phyloP scores from a whole-genome alignment of 2,329 filamentous ascomycete genomes.

The Fusarium burgessii region DNA sequence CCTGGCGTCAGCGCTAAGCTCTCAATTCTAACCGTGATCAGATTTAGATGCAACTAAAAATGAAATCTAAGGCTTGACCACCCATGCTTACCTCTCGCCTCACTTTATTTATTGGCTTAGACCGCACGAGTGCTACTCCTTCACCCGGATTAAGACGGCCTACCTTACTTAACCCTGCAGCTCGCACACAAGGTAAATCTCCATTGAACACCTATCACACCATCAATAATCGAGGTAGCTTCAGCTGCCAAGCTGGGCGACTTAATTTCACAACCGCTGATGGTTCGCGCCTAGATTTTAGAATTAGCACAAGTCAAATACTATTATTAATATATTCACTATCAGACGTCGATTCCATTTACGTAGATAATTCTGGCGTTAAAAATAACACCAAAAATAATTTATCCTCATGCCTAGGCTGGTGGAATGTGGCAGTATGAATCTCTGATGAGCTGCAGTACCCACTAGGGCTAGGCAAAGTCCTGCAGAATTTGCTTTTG shows the following conservation, averaged over 20 bases:
- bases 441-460: not conserved
- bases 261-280: too few relatives aligned
- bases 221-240: too few relatives aligned
- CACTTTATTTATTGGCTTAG: too few relatives aligned
- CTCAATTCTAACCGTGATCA: too few relatives aligned
- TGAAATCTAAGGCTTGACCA: too few relatives aligned
- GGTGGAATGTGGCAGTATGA: not conserved
- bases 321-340: not conserved
- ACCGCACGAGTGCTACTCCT: not conserved
- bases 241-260: too few relatives aligned
- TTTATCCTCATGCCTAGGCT: not conserved
- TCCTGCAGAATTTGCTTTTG: constrained; percentile 1
- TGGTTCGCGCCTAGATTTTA: not conserved
- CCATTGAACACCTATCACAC: not conserved
- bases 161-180: not conserved
- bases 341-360: too few relatives aligned
- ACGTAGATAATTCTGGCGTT: too few relatives aligned
- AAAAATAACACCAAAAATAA: not conserved
- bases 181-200: not conserved
- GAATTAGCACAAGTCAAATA: not conserved
- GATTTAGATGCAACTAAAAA: too few relatives aligned
- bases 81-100: too few relatives aligned
- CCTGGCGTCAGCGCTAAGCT: too few relatives aligned
- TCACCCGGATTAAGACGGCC: not conserved
- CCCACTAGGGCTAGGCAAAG: not conserved